A percentile compares a stretch with the other conserved stretches of the same genome.
These are phyloP conservation scores for Floccularia luteovirens DNA, from an alignment of 768 basidiomycete species.

Conservation along the genomic window DNA sequence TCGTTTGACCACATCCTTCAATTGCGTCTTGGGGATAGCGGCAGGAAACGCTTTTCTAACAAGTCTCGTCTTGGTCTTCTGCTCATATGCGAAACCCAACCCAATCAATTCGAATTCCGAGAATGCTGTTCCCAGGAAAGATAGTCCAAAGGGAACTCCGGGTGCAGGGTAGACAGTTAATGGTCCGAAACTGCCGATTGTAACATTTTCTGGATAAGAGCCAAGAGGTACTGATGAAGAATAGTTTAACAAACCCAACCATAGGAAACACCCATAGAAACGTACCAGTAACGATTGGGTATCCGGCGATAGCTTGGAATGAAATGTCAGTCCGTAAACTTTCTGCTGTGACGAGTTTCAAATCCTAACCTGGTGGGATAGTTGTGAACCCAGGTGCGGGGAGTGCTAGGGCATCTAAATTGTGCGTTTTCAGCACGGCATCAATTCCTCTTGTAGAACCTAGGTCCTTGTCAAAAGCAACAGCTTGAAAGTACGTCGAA, in stretches of 20 bases:
- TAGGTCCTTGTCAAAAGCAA: conserved; percentile 35
- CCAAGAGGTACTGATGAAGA: conserved; percentile 44
- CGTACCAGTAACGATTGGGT: conserved; percentile 58
- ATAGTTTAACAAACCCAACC: not conserved
- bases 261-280: not conserved
- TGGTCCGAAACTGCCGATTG: conserved; percentile 27
- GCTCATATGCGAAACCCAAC: conserved; percentile 60
- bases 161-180: conserved; percentile 40
- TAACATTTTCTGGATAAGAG: conserved; percentile 42
- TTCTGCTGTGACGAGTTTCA: not conserved
- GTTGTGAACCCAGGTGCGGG: conserved; percentile 19
- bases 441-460: conserved; percentile 49
- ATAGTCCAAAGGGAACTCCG: conserved; percentile 53
- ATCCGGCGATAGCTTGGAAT: conserved; percentile 47
- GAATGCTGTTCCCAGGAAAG: conserved; percentile 56
- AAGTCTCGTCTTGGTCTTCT: conserved; percentile 46
- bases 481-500: conserved; percentile 32
- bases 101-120: conserved; percentile 50
- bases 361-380: not conserved
- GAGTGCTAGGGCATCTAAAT: conserved; percentile 44
- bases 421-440: conserved; percentile 32
- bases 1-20: conserved; percentile 19
- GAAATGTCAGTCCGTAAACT: not conserved
- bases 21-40: conserved; percentile 49
- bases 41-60: conserved; percentile 36